Base-by-base conservation (phyloP, 2,329 filamentous ascomycete genomes). In the Fusarium metavorans region DNA sequence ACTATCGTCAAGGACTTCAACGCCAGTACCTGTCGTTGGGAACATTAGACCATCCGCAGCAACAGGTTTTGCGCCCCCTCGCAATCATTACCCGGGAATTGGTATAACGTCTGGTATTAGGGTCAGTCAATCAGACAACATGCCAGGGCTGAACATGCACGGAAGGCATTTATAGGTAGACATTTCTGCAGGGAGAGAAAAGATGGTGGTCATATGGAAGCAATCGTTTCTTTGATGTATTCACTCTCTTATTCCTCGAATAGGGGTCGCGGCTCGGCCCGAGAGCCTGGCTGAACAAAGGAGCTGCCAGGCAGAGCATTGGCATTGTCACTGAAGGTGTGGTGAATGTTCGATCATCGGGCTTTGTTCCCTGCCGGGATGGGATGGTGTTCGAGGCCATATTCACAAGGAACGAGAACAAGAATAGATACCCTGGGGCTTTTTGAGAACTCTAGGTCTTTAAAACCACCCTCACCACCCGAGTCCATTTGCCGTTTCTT, bases 81-180 rank as follows among this genome's bases (percentile, higher is more conserved):
- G 63, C 67, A 5, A 72, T 73, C 25, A 70, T 13, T 63, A 81
- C 18, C 25, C 75, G 18, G 76, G 78, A 14, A 66, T 81, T n/a
- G 80, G 81, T 9, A 67, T 82, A 16, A 77, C 77, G 9, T 80
- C 81, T 45, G 81, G 80, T 18, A 67, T 82, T 10, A 82, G 78
- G 57, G 75, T 78, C 32, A 81, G 80, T 39, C 80, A 79, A 54
- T 67, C 80, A 8, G 65, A 62, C 20, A 73, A 71, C 23, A 23
- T 52, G n/a, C 66, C 74, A 43, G 71, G 71, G 11, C 39, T 77
- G 13, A 66, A 78, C 37, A 67, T 69, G 14, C 58, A 32, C 11
- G 48, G 73, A 8, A 50, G 63, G 20, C 60, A 57, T 60, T 63
- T 67, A 27, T 79, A 39, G 76, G 20, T 20, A 10, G 8, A 6